These are phyloP conservation scores for Dictyostelium firmibasis DNA, from an alignment of 78 protist species.

Conservation along the genomic window DNA sequence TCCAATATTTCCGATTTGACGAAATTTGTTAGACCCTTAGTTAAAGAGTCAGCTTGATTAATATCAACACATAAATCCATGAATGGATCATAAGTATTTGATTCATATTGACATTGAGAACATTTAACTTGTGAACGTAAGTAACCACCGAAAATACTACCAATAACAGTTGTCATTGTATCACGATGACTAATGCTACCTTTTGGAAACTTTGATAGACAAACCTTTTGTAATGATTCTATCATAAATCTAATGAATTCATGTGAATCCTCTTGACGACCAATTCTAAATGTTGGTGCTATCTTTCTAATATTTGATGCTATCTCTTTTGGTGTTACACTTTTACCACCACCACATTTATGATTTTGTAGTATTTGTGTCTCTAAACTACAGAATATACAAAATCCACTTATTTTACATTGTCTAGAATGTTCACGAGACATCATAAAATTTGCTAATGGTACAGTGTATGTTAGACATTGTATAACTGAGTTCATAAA, in stretches of 20 bases:
- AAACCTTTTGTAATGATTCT: slow-evolving; percentile 75
- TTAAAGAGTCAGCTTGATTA: slow-evolving; percentile 20
- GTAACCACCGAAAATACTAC: slow-evolving; percentile 92
- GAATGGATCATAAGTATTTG: slow-evolving; percentile 94
- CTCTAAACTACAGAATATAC: slow-evolving; percentile 79
- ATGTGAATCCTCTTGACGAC: slow-evolving; percentile 91
- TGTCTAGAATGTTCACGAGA: slow-evolving; percentile 43
- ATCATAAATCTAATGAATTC: slow-evolving; percentile 86
- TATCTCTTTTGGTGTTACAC: slow-evolving; percentile 52
- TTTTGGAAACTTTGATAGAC: slow-evolving; percentile 31
- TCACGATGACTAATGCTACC: slow-evolving; percentile 38
- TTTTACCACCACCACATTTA: not conserved
- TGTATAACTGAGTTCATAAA: slow-evolving; percentile 95
- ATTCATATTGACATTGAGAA: slow-evolving; percentile 61
- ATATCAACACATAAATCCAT: slow-evolving; percentile 88
- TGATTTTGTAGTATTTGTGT: not conserved
- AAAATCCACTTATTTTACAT: slow-evolving; percentile 43
- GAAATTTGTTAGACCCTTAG: slow-evolving; percentile 77
- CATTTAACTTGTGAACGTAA: slow-evolving; percentile 86
- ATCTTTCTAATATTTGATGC: slow-evolving; percentile 60
- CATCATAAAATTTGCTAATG: slow-evolving; percentile 84
- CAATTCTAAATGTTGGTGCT: slow-evolving; percentile 71
- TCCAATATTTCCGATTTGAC: slow-evolving; percentile 84
- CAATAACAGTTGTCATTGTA: slow-evolving; percentile 76
- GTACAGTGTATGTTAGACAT: slow-evolving; percentile 91